Percentiles rank a stretch among this genome's conserved stretches.
Conservation (phyloP, 2,329 filamentous ascomycete species). For the Talaromyces sp. region DNA sequence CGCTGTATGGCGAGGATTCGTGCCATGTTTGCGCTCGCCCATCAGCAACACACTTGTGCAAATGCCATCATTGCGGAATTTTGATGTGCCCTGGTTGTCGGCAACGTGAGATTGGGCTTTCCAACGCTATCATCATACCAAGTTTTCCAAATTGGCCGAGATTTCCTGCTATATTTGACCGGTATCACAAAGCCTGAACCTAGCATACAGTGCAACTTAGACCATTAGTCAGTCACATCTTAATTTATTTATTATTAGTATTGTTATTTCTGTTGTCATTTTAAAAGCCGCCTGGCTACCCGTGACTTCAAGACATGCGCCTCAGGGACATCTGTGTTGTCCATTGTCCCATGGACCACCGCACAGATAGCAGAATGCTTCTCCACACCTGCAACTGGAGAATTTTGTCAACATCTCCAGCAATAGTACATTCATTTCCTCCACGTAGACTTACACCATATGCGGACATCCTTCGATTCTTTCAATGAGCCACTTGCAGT, state of each 20-base stretch:
- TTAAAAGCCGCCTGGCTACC: background rate
- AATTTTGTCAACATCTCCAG: background rate
- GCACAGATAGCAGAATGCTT: background rate
- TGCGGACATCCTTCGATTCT: background rate
- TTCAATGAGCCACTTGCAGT: background rate
- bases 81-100: background rate
- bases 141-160: background rate
- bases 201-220: background rate
- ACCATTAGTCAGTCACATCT: background rate
- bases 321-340: too few relatives aligned
- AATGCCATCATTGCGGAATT: background rate
- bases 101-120: background rate
- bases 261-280: too few relatives aligned
- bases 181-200: background rate
- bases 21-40: background rate
- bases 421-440: background rate
- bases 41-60: background rate
- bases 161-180: background rate
- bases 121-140: background rate
- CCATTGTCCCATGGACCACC: background rate
- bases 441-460: background rate
- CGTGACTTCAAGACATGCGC: background rate
- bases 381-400: background rate
- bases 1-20: background rate
- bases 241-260: too few relatives aligned